These are phyloP conservation scores for Cadophora sp. DNA, from an alignment of 2,329 filamentous ascomycete species.

Conservation along the genomic window DNA sequence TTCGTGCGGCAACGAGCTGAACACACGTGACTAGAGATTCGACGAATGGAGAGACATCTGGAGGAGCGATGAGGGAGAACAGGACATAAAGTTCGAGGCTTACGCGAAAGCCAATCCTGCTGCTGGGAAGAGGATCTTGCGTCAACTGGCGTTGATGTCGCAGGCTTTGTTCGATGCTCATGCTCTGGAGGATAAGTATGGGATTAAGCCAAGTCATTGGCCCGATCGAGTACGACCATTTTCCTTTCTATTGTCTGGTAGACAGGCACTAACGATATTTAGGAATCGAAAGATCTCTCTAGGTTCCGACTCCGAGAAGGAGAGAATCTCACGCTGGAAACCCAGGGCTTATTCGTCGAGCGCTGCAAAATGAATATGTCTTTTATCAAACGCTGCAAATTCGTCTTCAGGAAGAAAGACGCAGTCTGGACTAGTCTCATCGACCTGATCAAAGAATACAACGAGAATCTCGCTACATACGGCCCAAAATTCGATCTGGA, in stretches of 20 bases:
- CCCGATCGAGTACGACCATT: conserved; percentile 32
- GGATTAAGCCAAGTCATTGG: conserved; percentile 35
- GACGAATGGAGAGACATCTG: conserved; percentile 43
- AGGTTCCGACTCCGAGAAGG: conserved; percentile 35
- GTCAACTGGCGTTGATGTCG: conserved; percentile 36
- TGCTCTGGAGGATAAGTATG: conserved; percentile 38
- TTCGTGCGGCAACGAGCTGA: conserved; percentile 10
- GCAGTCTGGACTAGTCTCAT: conserved; percentile 34
- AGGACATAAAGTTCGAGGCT: conserved; percentile 37
- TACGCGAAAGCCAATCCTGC: conserved; percentile 36
- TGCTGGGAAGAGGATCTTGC: conserved; percentile 31
- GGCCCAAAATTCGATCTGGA: conserved; percentile 34
- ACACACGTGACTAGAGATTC: conserved; percentile 38
- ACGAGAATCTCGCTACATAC: conserved; percentile 33
- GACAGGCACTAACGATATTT: neutral
- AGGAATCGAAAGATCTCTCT: conserved; percentile 40
- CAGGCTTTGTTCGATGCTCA: conserved; percentile 38
- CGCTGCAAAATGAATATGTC: conserved; percentile 37
- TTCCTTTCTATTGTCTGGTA: too few relatives aligned
- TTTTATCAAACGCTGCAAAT: conserved; percentile 39
- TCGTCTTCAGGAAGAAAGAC: conserved; percentile 38
- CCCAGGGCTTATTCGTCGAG: conserved; percentile 37
- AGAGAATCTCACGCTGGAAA: conserved; percentile 37
- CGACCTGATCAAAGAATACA: conserved; percentile 37
- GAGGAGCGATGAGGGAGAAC: conserved; percentile 34